Conservation (phyloP, 2,329 filamentous ascomycete genomes). For the Nemania serpens region DNA sequence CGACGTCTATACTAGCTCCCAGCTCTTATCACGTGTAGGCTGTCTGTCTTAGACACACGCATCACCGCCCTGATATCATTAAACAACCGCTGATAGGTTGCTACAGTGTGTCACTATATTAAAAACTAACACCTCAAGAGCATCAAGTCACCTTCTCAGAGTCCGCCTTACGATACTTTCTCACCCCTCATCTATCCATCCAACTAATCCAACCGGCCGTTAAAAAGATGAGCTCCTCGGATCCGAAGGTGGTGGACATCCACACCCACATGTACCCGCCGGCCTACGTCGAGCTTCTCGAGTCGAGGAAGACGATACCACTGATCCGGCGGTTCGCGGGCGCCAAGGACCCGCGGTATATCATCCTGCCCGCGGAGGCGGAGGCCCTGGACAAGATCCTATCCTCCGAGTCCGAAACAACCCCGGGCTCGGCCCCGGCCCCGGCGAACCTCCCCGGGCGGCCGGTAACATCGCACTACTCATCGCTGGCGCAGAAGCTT, state of each 20-base stretch:
- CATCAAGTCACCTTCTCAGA: background rate
- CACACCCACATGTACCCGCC: constrained; percentile 74
- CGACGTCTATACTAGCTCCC: too few species aligned
- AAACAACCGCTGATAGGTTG: background rate
- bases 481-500: constrained; percentile 77
- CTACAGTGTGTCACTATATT: background rate
- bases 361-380: constrained; percentile 62
- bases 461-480: constrained; percentile 83
- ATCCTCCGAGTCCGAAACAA: constrained; percentile 38
- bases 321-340: constrained; percentile 70
- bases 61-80: background rate
- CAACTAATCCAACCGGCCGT: background rate
- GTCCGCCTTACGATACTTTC: background rate
- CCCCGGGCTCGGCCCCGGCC: constrained; percentile 36
- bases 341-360: constrained; percentile 63
- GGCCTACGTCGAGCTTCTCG: constrained; percentile 64
- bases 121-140: background rate
- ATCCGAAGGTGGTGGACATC: constrained; percentile 62
- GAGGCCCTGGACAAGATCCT: constrained; percentile 54
- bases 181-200: background rate
- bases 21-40: too few species aligned
- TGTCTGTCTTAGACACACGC: background rate
- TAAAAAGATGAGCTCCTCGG: constrained; percentile 43
- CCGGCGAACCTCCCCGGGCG: constrained; percentile 70
- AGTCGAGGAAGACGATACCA: constrained; percentile 66